A percentile compares a stretch with the other conserved stretches of the same genome.
Conservation (phyloP, 257 asterid genomes). For the Catharanthus roseus region DNA sequence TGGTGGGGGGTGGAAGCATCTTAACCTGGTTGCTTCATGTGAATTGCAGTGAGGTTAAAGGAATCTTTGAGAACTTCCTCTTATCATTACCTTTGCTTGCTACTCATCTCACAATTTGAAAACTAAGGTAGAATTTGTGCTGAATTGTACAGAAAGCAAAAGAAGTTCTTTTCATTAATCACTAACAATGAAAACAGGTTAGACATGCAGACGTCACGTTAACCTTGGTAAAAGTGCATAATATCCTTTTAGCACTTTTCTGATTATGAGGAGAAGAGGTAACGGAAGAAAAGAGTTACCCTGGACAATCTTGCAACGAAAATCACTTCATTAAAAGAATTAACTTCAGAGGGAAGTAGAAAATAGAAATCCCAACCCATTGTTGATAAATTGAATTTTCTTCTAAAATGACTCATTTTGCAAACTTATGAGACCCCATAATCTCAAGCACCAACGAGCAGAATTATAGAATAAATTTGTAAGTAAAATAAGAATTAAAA, state of each 20-base stretch:
- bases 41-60: not conserved
- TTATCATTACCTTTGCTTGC: not conserved
- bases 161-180: not conserved
- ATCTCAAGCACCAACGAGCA: not conserved
- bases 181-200: not conserved
- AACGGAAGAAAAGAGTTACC: no score
- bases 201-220: not conserved
- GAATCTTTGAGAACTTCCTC: not conserved
- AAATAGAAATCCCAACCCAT: not conserved
- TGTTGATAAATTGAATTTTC: not conserved
- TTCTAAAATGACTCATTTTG: not conserved
- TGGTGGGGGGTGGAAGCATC: no score
- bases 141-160: not conserved
- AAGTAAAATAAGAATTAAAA: not conserved
- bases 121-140: not conserved
- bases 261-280: not conserved
- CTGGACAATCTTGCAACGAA: not conserved
- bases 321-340: not conserved
- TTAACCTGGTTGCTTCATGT: no score
- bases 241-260: no score
- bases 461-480: conserved; percentile 1
- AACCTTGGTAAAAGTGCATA: not conserved
- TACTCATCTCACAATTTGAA: not conserved
- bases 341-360: not conserved
- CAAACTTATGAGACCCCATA: not conserved